A percentile compares a stretch with the other conserved stretches of the same genome.
These are phyloP conservation scores for Scedosporium boydii DNA, from an alignment of 2,329 filamentous ascomycete genomes.

Conservation along the genomic window DNA sequence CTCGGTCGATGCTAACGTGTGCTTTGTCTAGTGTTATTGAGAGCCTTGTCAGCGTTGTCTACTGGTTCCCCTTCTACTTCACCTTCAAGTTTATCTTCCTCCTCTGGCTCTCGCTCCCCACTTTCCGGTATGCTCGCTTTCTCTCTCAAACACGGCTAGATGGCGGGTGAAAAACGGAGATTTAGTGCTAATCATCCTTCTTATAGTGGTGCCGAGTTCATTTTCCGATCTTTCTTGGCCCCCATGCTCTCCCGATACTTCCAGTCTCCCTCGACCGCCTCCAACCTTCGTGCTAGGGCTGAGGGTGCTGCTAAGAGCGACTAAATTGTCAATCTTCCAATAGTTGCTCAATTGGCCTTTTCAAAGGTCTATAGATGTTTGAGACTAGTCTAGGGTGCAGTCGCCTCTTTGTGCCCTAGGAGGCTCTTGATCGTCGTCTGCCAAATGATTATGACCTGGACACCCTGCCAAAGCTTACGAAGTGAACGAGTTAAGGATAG, in stretches of 20 bases:
- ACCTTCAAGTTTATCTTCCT: conserved; percentile 98
- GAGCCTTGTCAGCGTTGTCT: conserved; percentile 74
- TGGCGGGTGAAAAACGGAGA: neutral
- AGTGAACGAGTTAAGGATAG: neutral
- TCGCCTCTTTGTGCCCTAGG: neutral
- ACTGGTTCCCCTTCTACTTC: conserved; percentile 99
- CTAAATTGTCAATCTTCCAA: conserved; percentile 29
- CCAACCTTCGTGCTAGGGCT: conserved; percentile 82
- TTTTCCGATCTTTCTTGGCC: conserved; percentile 93
- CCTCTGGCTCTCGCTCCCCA: conserved; percentile 94
- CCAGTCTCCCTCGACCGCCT: conserved; percentile 60
- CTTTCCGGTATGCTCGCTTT: conserved; percentile 67
- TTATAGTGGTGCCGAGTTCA: conserved; percentile 77
- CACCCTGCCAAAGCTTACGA: neutral
- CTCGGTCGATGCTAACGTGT: neutral
- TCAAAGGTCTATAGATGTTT: neutral
- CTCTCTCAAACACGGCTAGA: conserved; percentile 1
- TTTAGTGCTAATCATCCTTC: conserved; percentile 8
- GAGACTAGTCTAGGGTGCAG: neutral
- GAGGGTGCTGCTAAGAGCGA: conserved; percentile 65
- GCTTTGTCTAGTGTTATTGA: conserved; percentile 52
- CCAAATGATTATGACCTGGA: neutral
- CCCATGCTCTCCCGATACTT: conserved; percentile 94
- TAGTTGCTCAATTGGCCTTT: neutral
- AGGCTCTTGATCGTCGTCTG: neutral